A percentile compares a stretch with the other conserved stretches of the same genome.
These are phyloP conservation scores for Termitomyces sp. DNA, from an alignment of 1,284 basidiomycete genomes.

Conservation along the genomic window DNA sequence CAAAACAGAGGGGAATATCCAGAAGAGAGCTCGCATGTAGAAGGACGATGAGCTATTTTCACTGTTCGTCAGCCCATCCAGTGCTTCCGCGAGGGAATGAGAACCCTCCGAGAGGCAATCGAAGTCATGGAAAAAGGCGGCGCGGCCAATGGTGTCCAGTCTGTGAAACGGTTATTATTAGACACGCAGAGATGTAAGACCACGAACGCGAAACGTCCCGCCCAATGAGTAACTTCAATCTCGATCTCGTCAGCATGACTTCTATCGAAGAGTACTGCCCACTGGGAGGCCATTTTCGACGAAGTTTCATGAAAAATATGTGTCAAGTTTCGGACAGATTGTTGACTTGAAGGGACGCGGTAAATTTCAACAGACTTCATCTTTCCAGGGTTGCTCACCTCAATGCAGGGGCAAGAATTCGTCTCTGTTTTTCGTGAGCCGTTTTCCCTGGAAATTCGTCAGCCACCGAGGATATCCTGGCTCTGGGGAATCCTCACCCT, in stretches of 20 bases:
- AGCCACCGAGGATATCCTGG: neutral
- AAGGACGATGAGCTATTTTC: slow-evolving; percentile 52
- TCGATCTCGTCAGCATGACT: slow-evolving; percentile 31
- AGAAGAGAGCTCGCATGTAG: slow-evolving; percentile 59
- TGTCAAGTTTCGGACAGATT: slow-evolving; percentile 44
- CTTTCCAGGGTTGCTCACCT: slow-evolving; percentile 30
- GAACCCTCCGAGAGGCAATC: slow-evolving; percentile 42
- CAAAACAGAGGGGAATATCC: slow-evolving; percentile 49
- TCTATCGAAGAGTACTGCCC: slow-evolving; percentile 39
- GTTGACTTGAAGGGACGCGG: slow-evolving; percentile 30
- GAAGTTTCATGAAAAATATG: slow-evolving; percentile 48
- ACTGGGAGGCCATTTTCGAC: slow-evolving; percentile 41
- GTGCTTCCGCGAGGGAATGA: slow-evolving; percentile 40
- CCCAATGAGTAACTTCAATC: slow-evolving; percentile 54
- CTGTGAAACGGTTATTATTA: slow-evolving; percentile 25
- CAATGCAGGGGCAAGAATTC: slow-evolving; percentile 46
- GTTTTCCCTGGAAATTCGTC: slow-evolving; percentile 36
- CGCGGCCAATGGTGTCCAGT: slow-evolving; percentile 48
- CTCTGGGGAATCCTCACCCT: slow-evolving; percentile 32
- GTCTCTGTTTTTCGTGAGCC: slow-evolving; percentile 49
- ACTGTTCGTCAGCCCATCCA: slow-evolving; percentile 54
- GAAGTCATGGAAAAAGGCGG: slow-evolving; percentile 56
- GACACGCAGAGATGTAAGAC: neutral
- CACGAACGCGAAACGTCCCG: slow-evolving; percentile 49
- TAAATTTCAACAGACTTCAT: neutral